Evolutionary conservation across 768 basidiomycete species (phyloP).

Genomic region (Kwoniella dejecticola): DNA sequence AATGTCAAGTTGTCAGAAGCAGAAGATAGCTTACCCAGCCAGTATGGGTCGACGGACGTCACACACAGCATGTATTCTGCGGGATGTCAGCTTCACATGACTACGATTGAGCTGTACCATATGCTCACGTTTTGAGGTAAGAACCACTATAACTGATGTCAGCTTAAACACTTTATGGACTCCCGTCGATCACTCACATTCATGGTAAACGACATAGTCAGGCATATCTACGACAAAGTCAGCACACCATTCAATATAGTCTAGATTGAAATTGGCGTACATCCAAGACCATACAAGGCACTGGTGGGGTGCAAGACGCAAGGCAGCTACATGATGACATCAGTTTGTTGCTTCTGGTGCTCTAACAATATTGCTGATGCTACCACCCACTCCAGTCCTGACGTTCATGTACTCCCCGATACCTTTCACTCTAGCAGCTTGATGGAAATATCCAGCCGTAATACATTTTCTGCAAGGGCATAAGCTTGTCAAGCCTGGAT

Average conservation of each 20-base stretch:
- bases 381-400: conserved; percentile 65
- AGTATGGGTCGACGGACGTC: conserved; percentile 95
- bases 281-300: conserved; percentile 92
- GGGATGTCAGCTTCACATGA: conserved; percentile 28
- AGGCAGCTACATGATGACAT: conserved; percentile 61
- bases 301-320: conserved; percentile 96
- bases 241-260: conserved; percentile 20
- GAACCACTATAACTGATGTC: conserved; percentile 61
- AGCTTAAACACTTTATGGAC: conserved; percentile 12
- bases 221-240: conserved; percentile 71
- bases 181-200: conserved; percentile 57
- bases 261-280: conserved; percentile 58
- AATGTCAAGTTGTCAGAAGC: conserved; percentile 2
- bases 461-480: conserved; percentile 76
- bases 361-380: background rate
- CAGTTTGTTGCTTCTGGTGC: background rate
- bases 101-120: background rate
- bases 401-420: conserved; percentile 99
- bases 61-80: conserved; percentile 93
- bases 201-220: conserved; percentile 95
- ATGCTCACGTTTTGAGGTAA: conserved; percentile 72
- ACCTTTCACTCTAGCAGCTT: conserved; percentile 96
- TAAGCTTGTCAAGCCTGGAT: conserved; percentile 1
- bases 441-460: conserved; percentile 97
- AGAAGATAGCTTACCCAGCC: conserved; percentile 70